phyloP scores from a whole-genome alignment of 257 asterid genomes.

The Schizonepeta tenuifolia region DNA sequence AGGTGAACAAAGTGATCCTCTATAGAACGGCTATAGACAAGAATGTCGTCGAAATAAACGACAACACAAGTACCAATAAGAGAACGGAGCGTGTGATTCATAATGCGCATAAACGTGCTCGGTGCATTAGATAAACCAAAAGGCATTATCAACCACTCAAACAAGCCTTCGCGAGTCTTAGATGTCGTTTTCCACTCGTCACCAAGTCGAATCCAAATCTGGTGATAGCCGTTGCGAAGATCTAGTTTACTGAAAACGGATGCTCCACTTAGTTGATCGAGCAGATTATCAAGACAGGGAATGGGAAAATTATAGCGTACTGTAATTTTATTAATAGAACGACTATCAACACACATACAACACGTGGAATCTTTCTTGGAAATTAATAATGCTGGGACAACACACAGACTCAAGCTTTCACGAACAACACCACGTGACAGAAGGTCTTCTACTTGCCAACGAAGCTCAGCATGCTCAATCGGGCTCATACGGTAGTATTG shows the following conservation, averaged over 20 bases:
- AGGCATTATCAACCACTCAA: neutral
- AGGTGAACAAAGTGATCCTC: no score
- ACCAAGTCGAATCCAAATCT: neutral
- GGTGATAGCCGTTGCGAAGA: neutral
- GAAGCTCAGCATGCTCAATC: neutral
- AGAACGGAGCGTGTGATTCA: neutral
- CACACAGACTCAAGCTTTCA: neutral
- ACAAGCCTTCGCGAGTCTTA: neutral
- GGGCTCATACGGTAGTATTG: slow-evolving; percentile 6
- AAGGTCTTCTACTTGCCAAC: neutral
- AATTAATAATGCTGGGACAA: neutral
- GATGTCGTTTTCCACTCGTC: neutral
- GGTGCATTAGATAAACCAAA: neutral
- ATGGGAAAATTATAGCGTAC: neutral
- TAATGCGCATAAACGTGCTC: neutral
- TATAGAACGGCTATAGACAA: neutral
- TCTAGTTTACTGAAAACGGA: neutral
- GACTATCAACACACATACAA: neutral
- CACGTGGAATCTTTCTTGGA: neutral
- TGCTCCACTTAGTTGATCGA: neutral
- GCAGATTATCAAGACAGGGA: neutral
- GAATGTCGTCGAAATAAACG: neutral
- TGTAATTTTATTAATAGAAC: neutral
- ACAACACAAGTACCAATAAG: neutral
- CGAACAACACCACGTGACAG: neutral